phyloP scores from a whole-genome alignment of 768 basidiomycete species.

The Nidularia pulvinata region DNA sequence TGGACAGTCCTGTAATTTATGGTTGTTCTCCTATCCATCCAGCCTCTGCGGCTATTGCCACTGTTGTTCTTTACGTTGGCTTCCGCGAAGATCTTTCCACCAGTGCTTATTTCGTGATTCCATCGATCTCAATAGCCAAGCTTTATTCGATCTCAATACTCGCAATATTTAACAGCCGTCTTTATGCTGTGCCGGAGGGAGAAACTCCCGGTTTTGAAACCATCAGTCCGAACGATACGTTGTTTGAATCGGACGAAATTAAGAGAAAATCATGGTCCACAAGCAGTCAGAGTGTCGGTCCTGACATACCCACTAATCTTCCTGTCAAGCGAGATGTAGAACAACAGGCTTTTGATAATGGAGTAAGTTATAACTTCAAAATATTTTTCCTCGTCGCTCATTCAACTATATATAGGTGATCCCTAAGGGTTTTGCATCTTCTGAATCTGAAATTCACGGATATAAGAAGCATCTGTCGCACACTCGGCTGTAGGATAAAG shows the following conservation, averaged over 20 bases:
- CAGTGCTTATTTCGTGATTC: conserved; percentile 25
- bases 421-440: no score
- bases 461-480: no score
- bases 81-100: conserved; percentile 18
- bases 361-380: not conserved
- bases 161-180: conserved; percentile 28
- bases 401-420: no score
- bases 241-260: not conserved
- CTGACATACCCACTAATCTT: not conserved
- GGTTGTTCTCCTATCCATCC: not conserved
- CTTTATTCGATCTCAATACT: conserved; percentile 30
- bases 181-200: conserved; percentile 16
- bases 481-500: no score
- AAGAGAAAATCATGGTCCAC: not conserved
- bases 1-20: not conserved
- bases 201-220: not conserved
- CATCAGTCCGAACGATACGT: no score
- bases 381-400: not conserved
- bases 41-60: conserved; percentile 26
- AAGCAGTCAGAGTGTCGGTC: not conserved
- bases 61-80: conserved; percentile 22
- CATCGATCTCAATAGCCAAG: conserved; percentile 28
- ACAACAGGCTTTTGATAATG: not conserved
- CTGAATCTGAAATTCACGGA: no score
- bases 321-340: not conserved